Base-by-base conservation (phyloP, 1,139 yeast species). In the Yamadazyma sp. region DNA sequence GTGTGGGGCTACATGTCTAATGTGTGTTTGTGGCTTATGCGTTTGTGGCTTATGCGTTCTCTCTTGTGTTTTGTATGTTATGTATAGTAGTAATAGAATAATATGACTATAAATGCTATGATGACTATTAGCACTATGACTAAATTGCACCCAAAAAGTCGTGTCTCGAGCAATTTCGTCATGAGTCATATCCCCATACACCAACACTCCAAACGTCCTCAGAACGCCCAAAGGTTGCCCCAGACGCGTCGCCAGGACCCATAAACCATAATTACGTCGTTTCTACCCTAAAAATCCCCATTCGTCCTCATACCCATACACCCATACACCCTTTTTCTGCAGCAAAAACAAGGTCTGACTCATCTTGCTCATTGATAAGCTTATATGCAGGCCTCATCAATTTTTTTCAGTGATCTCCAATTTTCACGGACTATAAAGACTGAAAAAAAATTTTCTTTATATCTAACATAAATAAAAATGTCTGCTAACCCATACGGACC, bases 401-500 rank as follows among this genome's bases (percentile, higher is more conserved):
- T 7, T 15, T 16, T 27, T 27, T 27, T 27, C 12, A 15, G 18
- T 27, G 29, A 27, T 27, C 20, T 27, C 16, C 12, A 26, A 27
- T 12, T 27, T 27, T 16, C 29, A 27, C 28, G 28, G 20, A 14
- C 20, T 27, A 27, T 27, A 27, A 15, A 27, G 29, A 27, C 20
- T 27, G 23, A 29, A 29, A 29, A 29, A 29, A 17, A 15, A 6
- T 29, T 29, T 18, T 12, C 11, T 4, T 11, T 29, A 15, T 18
- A 14, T 29, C 17, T 14, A 6, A 6, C 18, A 20, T n/a, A 24
- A 21, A n/a, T 14, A 26, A 33, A 9, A 18, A 33, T 33, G 35
- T 33, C 35, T 23, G 47, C 53, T 33, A 76, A 76, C 52, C 82
- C 82, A 29, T 76, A 76, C 49, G 81, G 80, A 6, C 80, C 81